Percentiles rank a stretch among this genome's conserved stretches.
These are phyloP conservation scores for Pecoramyces ruminantium DNA, from an alignment of 192 early-diverging fungal genomes.

Conservation along the genomic window DNA sequence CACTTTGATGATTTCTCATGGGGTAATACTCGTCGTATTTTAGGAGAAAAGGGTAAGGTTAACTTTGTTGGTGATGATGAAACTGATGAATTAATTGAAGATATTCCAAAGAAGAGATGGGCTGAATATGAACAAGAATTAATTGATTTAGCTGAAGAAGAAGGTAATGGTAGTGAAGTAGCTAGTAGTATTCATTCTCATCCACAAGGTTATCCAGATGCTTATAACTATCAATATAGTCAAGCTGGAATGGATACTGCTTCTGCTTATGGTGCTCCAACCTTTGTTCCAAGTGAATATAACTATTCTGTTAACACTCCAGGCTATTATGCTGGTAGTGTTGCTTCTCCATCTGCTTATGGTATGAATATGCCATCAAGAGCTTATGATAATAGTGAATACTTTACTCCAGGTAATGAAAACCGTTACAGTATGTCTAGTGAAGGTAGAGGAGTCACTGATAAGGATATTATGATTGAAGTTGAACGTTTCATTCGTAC, in stretches of 20 bases:
- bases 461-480: neutral
- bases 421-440: neutral
- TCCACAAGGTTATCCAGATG: neutral
- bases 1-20: constrained; percentile 99
- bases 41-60: constrained; percentile 69
- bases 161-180: neutral
- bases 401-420: neutral
- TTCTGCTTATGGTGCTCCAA: neutral
- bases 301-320: neutral
- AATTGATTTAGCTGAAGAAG: neutral
- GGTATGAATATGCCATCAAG: neutral
- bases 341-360: neutral
- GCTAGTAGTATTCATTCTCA: neutral
- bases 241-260: neutral
- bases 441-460: neutral
- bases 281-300: neutral
- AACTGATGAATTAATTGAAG: neutral
- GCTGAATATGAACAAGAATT: constrained; percentile 62
- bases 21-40: constrained; percentile 87
- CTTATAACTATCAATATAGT: neutral
- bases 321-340: neutral
- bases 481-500: neutral
- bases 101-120: constrained; percentile 64
- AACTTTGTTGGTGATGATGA: constrained; percentile 12
- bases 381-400: neutral